Evolutionary conservation across 257 asterid species (phyloP).

Genomic region (Misopates orontium): DNA sequence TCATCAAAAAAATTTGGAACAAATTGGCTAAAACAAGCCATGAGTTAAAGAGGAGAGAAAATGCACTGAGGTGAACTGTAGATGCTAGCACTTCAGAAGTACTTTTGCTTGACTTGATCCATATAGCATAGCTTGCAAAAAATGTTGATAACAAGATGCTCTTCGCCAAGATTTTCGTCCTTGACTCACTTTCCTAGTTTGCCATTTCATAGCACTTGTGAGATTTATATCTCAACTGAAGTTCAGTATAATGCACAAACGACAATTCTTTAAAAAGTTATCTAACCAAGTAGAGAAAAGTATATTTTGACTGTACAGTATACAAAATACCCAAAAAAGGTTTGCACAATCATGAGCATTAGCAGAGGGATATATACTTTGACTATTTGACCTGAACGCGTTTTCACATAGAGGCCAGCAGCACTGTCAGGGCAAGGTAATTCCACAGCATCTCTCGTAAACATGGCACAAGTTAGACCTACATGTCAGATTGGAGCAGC

Average conservation of each 20-base stretch:
- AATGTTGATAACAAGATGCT: slow-evolving; percentile 9
- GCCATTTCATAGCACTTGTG: background rate
- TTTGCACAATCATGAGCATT: slow-evolving; percentile 23
- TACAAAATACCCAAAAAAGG: slow-evolving; percentile 19
- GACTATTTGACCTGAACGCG: slow-evolving; percentile 79
- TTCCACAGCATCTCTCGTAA: slow-evolving; percentile 62
- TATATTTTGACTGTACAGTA: background rate
- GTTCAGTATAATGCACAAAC: slow-evolving; percentile 2
- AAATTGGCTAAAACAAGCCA: slow-evolving; percentile 11
- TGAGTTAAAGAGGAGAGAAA: slow-evolving; percentile 6
- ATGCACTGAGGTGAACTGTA: no score
- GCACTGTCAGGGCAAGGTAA: slow-evolving; percentile 67
- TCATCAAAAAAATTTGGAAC: background rate
- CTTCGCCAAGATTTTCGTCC: background rate
- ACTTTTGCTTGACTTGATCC: slow-evolving; percentile 8
- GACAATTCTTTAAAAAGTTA: background rate
- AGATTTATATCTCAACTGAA: slow-evolving; percentile 17
- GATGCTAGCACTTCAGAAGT: no score
- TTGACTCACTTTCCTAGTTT: background rate
- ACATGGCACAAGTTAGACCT: slow-evolving; percentile 89
- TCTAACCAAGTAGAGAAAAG: background rate
- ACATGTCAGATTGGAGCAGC: slow-evolving; percentile 34
- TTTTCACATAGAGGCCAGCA: slow-evolving; percentile 88
- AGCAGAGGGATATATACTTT: slow-evolving; percentile 64
- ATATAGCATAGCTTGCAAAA: background rate